Conservation (phyloP, 202 grass and related monocot species). For the Hordeum pubiflorum region DNA sequence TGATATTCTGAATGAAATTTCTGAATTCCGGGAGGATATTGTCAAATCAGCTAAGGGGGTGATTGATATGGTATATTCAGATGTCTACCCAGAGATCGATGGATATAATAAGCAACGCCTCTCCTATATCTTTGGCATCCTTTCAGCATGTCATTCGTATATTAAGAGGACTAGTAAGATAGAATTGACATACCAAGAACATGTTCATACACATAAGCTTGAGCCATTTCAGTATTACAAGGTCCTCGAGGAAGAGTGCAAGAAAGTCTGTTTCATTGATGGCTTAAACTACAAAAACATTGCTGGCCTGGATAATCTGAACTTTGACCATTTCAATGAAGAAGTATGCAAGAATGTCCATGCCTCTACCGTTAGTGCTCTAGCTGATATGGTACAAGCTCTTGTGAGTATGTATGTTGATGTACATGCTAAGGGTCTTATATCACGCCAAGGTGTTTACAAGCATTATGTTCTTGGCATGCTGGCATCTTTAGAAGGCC, state of each 20-base stretch:
- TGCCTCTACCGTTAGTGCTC: conserved; percentile 53
- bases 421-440: conserved; percentile 64
- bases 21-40: conserved; percentile 81
- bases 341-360: conserved; percentile 87
- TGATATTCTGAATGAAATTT: conserved; percentile 81
- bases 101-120: conserved; percentile 82
- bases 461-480: conserved; percentile 76
- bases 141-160: conserved; percentile 72
- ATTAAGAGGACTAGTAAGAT: conserved; percentile 50
- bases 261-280: conserved; percentile 68
- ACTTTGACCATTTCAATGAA: conserved; percentile 94
- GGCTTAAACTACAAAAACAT: conserved; percentile 89
- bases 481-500: conserved; percentile 87
- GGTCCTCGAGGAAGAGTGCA: conserved; percentile 85
- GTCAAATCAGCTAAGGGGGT: conserved; percentile 67
- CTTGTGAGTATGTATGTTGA: conserved; percentile 77
- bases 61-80: conserved; percentile 66
- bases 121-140: conserved; percentile 78
- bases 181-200: conserved; percentile 56
- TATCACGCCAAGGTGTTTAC: conserved; percentile 78
- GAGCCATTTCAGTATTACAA: conserved; percentile 86
- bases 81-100: conserved; percentile 74
- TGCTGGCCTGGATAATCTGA: conserved; percentile 78
- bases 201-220: conserved; percentile 63
- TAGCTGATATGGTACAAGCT: conserved; percentile 60